Base-by-base conservation (phyloP, 2,329 filamentous ascomycete genomes). In the Scedosporium minutisporum region DNA sequence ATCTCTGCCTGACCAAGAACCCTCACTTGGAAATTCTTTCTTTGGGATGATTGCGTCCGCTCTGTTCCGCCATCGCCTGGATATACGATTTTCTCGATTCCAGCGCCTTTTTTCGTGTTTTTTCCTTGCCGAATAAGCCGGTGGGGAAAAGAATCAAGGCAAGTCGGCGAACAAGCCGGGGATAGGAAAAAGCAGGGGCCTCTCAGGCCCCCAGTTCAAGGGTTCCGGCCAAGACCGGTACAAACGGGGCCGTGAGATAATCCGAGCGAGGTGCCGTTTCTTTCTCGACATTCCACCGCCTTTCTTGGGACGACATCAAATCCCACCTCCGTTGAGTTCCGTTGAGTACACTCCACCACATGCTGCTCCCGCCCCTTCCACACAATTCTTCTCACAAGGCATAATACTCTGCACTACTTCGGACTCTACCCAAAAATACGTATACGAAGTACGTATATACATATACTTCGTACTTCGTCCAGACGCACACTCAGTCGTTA, bases 1-100 rank as follows among this genome's bases (percentile, higher is more conserved):
- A 62, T 62, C 51, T 62, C 60, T 62, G 60, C 60, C 60, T 62
- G 60, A 62, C 51, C 60, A 27, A 29, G 60, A 27, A 41, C 53
- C n/a, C n/a, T n/a, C n/a, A n/a, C n/a, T n/a, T n/a, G n/a, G n/a
- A 33, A n/a, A 21, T 3, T 44, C n/a, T 29, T 14, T 18, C 33
- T 51, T 14, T 53, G 16, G 59, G 41, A 14, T 21, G 44, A 41
- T 16, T 23, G 38, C 14, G n/a, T 53, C 44, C n/a, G 16, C 9
- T 27, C 38, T 41, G 38, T 38, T 25, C 27, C 21, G 21, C 23
- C 7, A 23, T 57, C 21, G 29, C 27, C 16, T 41, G 9, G 44
- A 51, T 51, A 41, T n/a, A 16, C 55, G 21, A 25, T 25, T 23
- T 18, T 10, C 44, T 61, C 10, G 44, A 33, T 44, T 53, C 16